Evolutionary conservation across 768 basidiomycete species (phyloP), one percentile per base, ranked within the genome.

Genomic region (Tulasnella sp.): DNA sequence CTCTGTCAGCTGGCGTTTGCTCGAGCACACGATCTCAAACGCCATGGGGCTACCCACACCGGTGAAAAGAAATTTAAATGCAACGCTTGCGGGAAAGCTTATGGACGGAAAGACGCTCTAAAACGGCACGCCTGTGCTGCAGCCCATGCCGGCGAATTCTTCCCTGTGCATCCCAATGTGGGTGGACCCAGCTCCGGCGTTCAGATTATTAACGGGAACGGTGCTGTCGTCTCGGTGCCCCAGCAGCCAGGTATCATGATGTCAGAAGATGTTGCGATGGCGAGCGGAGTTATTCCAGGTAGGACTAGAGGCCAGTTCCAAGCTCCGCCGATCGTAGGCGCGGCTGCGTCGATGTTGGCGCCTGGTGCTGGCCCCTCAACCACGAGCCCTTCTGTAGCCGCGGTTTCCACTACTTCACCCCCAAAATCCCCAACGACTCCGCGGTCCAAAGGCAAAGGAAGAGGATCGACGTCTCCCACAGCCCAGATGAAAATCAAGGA

Each of bases 11-110:
- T 79, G 21, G 71, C 78, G 6, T 79, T 79, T 46, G 71, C 78
- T 31, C 78, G 78, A n/a, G 78, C 78, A 27, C 78, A 79, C 44
- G 78, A 79, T 42, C 71, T 79, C 3, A 79, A 79, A 44, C 68
- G 78, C 27, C 78, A 79, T 34, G 42, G 68, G 9, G 71, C 71
- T 34, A 79, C 78, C 18, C 78, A 79, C 48, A 79, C 78, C 2
- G 78, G 78, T 27, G 78, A 79, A 27, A 79, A 79, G 56, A 72
- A 72, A 19, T 74, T 73, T 39, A 74, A 73, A 24, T 79, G 78
- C 39, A 31, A 38, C 38, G 38, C 31, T 14, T 79, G 78, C 44
- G 71, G 71, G 3, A 79, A 79, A 36, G 73, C 71, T 8, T 79
- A 79, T 74, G 78, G 71, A 31, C 38, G 78, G 39, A 79, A 74